Conservation (phyloP, 177 flowering plant genomes). For the Vitis hybrid region DNA sequence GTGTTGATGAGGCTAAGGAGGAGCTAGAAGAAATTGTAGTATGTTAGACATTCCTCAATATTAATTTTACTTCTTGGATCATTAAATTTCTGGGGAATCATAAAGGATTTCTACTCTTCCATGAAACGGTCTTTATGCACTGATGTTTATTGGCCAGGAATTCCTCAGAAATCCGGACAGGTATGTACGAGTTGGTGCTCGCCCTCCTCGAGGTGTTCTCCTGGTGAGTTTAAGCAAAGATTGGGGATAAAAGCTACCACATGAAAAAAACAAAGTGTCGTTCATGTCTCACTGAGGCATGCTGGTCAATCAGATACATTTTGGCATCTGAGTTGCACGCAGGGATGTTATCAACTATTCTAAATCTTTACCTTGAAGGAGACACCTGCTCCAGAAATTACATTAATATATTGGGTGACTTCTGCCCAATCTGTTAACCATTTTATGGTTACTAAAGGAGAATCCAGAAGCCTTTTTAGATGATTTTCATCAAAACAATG, state of each 20-base stretch:
- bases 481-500: no score
- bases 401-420: neutral
- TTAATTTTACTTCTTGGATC: neutral
- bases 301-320: no score
- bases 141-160: constrained; percentile 60
- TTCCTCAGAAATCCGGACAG: constrained; percentile 90
- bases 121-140: constrained; percentile 15
- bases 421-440: neutral
- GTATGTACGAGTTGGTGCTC: constrained; percentile 87
- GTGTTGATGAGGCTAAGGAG: constrained; percentile 99
- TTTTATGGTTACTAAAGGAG: neutral
- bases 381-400: neutral
- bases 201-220: constrained; percentile 98
- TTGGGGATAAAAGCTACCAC: neutral
- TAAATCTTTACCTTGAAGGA: neutral
- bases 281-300: neutral
- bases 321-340: no score
- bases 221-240: constrained; percentile 64
- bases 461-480: no score
- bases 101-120: constrained; percentile 5
- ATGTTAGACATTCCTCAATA: constrained; percentile 22
- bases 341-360: neutral
- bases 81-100: neutral
- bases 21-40: constrained; percentile 99
- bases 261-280: neutral